These are phyloP conservation scores for Cyberlindnera euphorbiiphila DNA, from an alignment of 805 yeast genomes.

Conservation along the genomic window DNA sequence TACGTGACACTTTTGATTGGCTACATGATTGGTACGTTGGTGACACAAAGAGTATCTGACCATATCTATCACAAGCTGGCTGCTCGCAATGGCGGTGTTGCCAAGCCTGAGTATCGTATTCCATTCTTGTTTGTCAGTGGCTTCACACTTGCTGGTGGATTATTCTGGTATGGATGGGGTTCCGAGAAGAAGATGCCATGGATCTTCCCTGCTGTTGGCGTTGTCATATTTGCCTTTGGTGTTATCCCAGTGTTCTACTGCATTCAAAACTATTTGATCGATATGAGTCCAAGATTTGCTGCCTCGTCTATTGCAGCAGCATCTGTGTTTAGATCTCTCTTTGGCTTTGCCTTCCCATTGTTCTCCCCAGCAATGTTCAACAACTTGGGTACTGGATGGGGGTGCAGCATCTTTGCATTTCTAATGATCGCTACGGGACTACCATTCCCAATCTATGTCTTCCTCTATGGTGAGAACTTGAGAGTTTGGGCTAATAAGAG, in stretches of 20 bases:
- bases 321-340: constrained; percentile 58
- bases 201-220: constrained; percentile 62
- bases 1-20: constrained; percentile 57
- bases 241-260: constrained; percentile 63
- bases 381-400: constrained; percentile 65
- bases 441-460: constrained; percentile 63
- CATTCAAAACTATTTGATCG: constrained; percentile 66
- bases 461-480: constrained; percentile 51
- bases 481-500: constrained; percentile 55
- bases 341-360: constrained; percentile 69
- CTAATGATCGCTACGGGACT: constrained; percentile 54
- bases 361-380: constrained; percentile 58
- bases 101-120: constrained; percentile 59
- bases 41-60: constrained; percentile 46
- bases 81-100: constrained; percentile 44
- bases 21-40: constrained; percentile 42
- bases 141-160: constrained; percentile 51
- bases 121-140: constrained; percentile 50
- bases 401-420: constrained; percentile 58
- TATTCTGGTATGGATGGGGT: constrained; percentile 73
- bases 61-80: constrained; percentile 35
- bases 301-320: constrained; percentile 72
- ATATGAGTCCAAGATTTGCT: constrained; percentile 62
- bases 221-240: constrained; percentile 55
- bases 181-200: constrained; percentile 52